Conservation (phyloP, 2,329 filamentous ascomycete species). For the Grosmannia penicillata region DNA sequence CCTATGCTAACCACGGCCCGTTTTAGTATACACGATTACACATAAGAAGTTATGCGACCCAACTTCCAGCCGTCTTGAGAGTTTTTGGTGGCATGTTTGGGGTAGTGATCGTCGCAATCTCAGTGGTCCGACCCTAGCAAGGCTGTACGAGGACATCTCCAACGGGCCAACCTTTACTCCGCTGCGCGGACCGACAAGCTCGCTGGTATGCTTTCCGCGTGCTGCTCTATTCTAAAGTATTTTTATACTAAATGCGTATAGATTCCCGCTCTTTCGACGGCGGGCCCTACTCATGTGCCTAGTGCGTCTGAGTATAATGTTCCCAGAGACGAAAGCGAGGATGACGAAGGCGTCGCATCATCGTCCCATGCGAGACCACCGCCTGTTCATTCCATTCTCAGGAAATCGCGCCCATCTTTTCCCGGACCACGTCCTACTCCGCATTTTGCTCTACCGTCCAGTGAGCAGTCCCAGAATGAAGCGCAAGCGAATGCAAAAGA, state of each 20-base stretch:
- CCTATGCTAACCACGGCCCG: not conserved
- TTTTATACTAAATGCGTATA: not conserved
- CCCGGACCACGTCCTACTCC: conserved; percentile 42
- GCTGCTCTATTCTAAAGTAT: not conserved
- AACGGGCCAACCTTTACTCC: conserved; percentile 42
- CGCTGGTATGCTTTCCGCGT: conserved; percentile 24
- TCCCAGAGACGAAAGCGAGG: not conserved
- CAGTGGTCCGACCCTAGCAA: conserved; percentile 37
- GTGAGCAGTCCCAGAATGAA: conserved; percentile 26
- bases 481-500: conserved; percentile 12
- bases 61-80: conserved; percentile 46
- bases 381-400: conserved; percentile 41
- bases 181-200: conserved; percentile 33
- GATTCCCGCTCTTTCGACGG: not conserved
- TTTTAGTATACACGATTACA: conserved; percentile 43
- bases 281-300: too few relatives aligned
- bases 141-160: conserved; percentile 42
- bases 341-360: conserved; percentile 5
- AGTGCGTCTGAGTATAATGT: too few relatives aligned
- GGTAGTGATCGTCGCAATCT: conserved; percentile 40
- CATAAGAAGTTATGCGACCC: conserved; percentile 43
- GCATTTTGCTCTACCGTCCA: conserved; percentile 40
- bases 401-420: conserved; percentile 30
- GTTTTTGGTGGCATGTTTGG: conserved; percentile 54
- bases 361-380: conserved; percentile 31